Base-by-base conservation (phyloP, 2,329 filamentous ascomycete species). In the Diaporthe vaccinii region DNA sequence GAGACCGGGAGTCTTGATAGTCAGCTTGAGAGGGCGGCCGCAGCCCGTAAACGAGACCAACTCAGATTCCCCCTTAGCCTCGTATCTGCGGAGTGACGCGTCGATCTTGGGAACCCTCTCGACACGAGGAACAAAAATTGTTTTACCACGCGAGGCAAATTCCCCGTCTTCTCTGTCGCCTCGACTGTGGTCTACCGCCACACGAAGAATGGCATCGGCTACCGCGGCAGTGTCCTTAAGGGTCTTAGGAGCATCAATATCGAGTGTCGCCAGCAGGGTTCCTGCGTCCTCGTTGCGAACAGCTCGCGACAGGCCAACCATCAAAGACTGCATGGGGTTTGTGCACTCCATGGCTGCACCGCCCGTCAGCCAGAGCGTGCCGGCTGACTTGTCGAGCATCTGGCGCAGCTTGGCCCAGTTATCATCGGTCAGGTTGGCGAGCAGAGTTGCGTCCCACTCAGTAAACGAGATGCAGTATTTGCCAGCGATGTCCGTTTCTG, bases 321-420 rank as follows among this genome's bases (percentile, higher is more conserved):
- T 72, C 10, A 72, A 55, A 7, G 69, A 72, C 4, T 72, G 39
- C 55, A 72, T 49, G 4, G 76, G 76, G 8, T 74, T 51, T 20
- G 75, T 25, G 22, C 75, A 74, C 2, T 78, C 68, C 75, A 77
- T 75, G 3, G 75, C 73, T 3, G 74, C 70, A 1, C 76, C 76
- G 1, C 76, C 73, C 1, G 76, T 78, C 25, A 77, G 51, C 74
- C 76, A 78, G 22, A 78, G 74, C 0, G 72, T 72, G 7, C 76
- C 75, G 5, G 74, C 55, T 3, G 76, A 74, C 22, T 51, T 15
- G 10, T 15, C 2, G 17, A 61, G 25, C 3, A 72, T 12, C 4
- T 17, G 69, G 20, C 41, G 69, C 4, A 72, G 20, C 15, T 12
- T 59, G 39, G 14, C 25, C 69, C 69, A 72, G 55, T 72, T 10